phyloP scores from a whole-genome alignment of 1,284 basidiomycete species.

The Cryptococcus maquisensis region DNA sequence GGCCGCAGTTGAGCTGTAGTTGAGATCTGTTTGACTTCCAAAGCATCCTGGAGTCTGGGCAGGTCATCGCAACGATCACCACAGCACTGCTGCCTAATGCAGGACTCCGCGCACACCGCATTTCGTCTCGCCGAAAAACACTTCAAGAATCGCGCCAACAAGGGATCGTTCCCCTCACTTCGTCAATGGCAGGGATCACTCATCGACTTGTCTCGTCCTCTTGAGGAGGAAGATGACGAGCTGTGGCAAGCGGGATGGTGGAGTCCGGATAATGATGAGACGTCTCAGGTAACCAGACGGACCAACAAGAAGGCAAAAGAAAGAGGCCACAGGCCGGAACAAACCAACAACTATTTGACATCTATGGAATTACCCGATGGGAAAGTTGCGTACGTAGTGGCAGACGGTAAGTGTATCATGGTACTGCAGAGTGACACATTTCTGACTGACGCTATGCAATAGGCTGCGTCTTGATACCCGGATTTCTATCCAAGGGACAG shows the following conservation, averaged over 20 bases:
- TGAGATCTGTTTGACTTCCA: too few relatives aligned
- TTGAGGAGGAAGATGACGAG: conserved; percentile 29
- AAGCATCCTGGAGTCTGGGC: too few relatives aligned
- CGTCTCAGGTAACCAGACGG: background rate
- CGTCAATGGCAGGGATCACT: conserved; percentile 19
- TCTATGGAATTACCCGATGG: conserved; percentile 23
- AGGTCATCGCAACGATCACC: background rate
- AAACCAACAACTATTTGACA: conserved; percentile 12
- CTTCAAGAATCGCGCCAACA: conserved; percentile 42
- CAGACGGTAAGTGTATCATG: conserved; percentile 30
- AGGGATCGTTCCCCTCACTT: conserved; percentile 27
- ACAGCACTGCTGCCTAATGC: background rate
- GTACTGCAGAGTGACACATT: background rate
- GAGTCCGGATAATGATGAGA: conserved; percentile 17
- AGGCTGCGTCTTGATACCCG: conserved; percentile 79
- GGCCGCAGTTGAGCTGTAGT: too few relatives aligned
- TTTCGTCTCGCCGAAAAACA: conserved; percentile 47
- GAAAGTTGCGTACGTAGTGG: conserved; percentile 32
- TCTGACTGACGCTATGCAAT: background rate
- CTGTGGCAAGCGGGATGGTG: conserved; percentile 46
- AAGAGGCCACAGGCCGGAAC: conserved; percentile 29
- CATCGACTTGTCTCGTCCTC: conserved; percentile 41
- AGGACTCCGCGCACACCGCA: conserved; percentile 22
- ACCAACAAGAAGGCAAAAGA: conserved; percentile 25
- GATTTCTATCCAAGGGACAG: conserved; percentile 58